These are phyloP conservation scores for Neofusicoccum umdonicola DNA, from an alignment of 2,329 filamentous ascomycete genomes.

Conservation along the genomic window DNA sequence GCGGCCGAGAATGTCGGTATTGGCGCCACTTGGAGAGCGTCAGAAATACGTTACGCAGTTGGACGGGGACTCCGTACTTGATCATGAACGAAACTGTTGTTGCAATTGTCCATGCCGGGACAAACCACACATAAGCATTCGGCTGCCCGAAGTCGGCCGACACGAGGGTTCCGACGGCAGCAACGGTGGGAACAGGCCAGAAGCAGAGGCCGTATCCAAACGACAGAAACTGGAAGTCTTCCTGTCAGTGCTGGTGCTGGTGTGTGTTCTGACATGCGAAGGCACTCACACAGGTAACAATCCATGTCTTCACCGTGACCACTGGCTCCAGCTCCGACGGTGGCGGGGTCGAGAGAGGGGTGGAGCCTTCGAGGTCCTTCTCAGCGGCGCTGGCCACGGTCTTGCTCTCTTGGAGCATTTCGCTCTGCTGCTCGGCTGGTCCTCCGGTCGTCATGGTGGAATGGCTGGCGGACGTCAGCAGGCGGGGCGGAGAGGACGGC, in stretches of 20 bases:
- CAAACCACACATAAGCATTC: constrained; percentile 23
- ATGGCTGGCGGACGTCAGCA: not conserved
- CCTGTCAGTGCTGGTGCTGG: too few relatives aligned
- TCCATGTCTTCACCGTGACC: constrained; percentile 9
- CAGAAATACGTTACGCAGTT: too few relatives aligned
- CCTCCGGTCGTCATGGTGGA: not conserved
- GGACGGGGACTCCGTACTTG: not conserved
- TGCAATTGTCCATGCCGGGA: constrained; percentile 25
- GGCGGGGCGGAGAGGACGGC: not conserved
- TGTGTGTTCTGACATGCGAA: not conserved
- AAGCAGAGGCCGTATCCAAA: constrained; percentile 30
- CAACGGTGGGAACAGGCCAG: constrained; percentile 30
- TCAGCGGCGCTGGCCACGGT: not conserved
- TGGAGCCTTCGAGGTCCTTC: not conserved
- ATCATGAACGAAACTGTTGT: constrained; percentile 23
- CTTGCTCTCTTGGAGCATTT: not conserved
- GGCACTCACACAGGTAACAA: not conserved
- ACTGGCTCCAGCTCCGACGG: not conserved
- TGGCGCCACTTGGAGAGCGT: constrained; percentile 29
- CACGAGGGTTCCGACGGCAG: constrained; percentile 23
- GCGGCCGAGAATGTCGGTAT: constrained; percentile 50
- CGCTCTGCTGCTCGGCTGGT: not conserved
- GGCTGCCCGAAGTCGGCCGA: not conserved
- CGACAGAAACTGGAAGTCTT: constrained; percentile 22
- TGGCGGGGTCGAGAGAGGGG: not conserved